Evolutionary conservation across 2,329 filamentous ascomycete species (phyloP), one percentile per base, ranked within the genome.

Genomic region (Colletotrichum sansevieriae): DNA sequence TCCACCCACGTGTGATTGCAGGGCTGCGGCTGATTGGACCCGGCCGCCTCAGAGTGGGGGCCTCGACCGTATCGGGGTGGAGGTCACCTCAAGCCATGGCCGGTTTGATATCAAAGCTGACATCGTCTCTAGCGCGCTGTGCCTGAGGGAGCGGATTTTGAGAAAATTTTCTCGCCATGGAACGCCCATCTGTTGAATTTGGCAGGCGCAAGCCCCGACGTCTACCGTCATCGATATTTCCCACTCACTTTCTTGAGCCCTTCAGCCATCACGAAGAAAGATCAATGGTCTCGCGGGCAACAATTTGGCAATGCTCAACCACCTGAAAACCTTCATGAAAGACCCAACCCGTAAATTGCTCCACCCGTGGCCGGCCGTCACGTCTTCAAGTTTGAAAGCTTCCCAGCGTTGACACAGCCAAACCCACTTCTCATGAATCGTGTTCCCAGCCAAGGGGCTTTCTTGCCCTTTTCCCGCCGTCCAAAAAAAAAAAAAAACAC

Each of bases 1-100:
- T 59, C 70, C 70, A 72, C 70, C 70, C 70, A 71, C 70, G 70
- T 72, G 68, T 58, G 65, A 71, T 65, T 39, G 57, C 61, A 37
- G 18, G 51, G 22, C 68, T 54, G 37, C 60, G 62, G 39, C 57
- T 71, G 68, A 72, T 72, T 72, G 70, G 70, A 51, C 44, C 66
- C 20, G 7, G 20, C 6, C 33, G 61, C 44, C 58, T 47, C 44
- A 71, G 10, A 71, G 68, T 72, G 70, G 70, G 65, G 70, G 68
- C 65, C 13, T 47, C 33, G 57, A 68, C 57, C 58, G 59, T 55
- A 41, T 54, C 46, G 44, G 37, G 46, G 70, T 72, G 70, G 70
- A 68, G 70, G 70, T 72, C 70, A 71, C 64, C 44, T n/a, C 67
- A 54, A 68, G 67, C 63, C 67, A 68, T 63, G 62, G 25, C 62